These are phyloP conservation scores for Neonectria coccinea DNA, from an alignment of 2,329 filamentous ascomycete species.

Conservation along the genomic window DNA sequence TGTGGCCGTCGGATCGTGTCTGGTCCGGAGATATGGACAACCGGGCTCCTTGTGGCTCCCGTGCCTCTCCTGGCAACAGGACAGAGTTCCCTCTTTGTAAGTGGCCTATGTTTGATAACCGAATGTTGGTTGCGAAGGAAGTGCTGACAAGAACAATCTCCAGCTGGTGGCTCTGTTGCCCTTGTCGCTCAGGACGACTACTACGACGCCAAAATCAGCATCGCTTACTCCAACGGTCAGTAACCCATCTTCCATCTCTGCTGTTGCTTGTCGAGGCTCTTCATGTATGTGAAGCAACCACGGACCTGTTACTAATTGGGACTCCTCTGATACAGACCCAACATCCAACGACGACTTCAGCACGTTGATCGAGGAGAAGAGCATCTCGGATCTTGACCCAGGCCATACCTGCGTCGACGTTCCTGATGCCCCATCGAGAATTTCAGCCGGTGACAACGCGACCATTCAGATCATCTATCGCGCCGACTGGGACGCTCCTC, in stretches of 20 bases:
- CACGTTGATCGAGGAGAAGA: constrained; percentile 51
- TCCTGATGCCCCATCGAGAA: constrained; percentile 48
- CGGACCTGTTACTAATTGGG: neutral
- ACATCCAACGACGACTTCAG: constrained; percentile 55
- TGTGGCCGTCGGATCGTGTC: constrained; percentile 69
- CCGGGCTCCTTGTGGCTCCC: constrained; percentile 67
- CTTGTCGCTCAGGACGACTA: constrained; percentile 69
- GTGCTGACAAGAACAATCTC: neutral
- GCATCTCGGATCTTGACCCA: constrained; percentile 54
- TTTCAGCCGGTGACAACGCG: constrained; percentile 57
- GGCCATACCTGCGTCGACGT: constrained; percentile 61
- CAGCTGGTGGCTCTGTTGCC: constrained; percentile 66
- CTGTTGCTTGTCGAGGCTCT: neutral
- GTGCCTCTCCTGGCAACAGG: constrained; percentile 59
- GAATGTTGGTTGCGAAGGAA: no score
- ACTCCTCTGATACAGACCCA: constrained; percentile 49
- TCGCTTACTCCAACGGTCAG: constrained; percentile 64
- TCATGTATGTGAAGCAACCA: constrained; percentile 8
- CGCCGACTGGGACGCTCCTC: constrained; percentile 56
- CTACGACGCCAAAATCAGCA: constrained; percentile 64
- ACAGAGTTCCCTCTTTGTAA: constrained; percentile 68
- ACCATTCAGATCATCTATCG: constrained; percentile 63
- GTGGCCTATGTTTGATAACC: constrained; percentile 19
- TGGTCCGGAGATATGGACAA: constrained; percentile 69
- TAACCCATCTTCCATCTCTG: no score